Percentiles rank a stretch among this genome's conserved stretches.
phyloP scores from a whole-genome alignment of 495 filamentous ascomycete genomes.

The Aeminium ludgeri region DNA sequence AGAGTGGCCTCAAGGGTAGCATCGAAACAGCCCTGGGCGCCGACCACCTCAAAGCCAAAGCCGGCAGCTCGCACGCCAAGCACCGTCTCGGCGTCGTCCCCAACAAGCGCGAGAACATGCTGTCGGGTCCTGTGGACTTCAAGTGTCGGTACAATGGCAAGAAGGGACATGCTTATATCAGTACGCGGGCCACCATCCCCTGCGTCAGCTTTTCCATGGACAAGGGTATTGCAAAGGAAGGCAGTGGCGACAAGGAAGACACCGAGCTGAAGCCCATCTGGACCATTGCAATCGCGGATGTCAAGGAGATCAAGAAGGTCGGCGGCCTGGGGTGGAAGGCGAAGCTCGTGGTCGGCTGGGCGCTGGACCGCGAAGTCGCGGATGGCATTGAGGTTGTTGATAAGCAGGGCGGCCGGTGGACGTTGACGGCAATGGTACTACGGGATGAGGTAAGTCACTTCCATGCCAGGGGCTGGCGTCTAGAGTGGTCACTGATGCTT shows the following conservation, averaged over 20 bases:
- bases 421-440: constrained; percentile 55
- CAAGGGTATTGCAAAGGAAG: constrained; percentile 28
- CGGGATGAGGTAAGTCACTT: constrained; percentile 38
- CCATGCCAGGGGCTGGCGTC: constrained; percentile 2
- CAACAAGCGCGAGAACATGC: constrained; percentile 24
- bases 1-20: constrained; percentile 46
- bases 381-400: constrained; percentile 61
- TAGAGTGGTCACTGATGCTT: too few species aligned
- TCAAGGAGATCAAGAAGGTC: constrained; percentile 59
- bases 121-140: constrained; percentile 57
- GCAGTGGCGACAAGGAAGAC: constrained; percentile 27
- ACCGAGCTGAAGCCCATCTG: constrained; percentile 39
- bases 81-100: constrained; percentile 52
- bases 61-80: constrained; percentile 48
- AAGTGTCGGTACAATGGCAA: constrained; percentile 52
- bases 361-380: constrained; percentile 54
- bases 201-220: constrained; percentile 40
- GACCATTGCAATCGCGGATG: constrained; percentile 43
- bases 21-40: constrained; percentile 54
- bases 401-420: constrained; percentile 34
- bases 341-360: constrained; percentile 72
- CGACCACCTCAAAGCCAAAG: constrained; percentile 49
- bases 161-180: constrained; percentile 55
- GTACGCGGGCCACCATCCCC: constrained; percentile 41
- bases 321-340: constrained; percentile 82